phyloP scores from a whole-genome alignment of 352 stramenopile species.

The Phytopythium oedochilum region DNA sequence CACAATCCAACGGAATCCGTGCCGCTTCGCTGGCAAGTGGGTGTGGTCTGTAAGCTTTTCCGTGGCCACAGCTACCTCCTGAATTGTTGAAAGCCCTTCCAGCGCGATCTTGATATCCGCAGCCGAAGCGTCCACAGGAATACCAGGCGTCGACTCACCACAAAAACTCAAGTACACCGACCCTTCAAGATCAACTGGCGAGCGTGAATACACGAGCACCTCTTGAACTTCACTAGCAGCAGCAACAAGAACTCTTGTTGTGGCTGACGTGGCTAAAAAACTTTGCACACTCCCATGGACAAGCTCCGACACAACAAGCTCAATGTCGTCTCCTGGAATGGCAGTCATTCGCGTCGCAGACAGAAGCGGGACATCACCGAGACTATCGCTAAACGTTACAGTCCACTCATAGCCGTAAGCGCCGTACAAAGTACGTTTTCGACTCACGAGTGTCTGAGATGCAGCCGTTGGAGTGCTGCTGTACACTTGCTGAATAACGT shows the following conservation, averaged over 20 bases:
- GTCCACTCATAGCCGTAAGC: slow-evolving; percentile 69
- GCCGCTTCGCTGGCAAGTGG: slow-evolving; percentile 32
- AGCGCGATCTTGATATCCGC: slow-evolving; percentile 46
- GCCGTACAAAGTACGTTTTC: slow-evolving; percentile 37
- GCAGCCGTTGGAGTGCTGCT: neutral
- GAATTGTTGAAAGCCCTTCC: slow-evolving; percentile 61
- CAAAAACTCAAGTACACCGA: slow-evolving; percentile 56
- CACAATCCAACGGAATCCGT: slow-evolving; percentile 64
- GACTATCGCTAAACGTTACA: slow-evolving; percentile 49
- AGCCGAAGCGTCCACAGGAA: slow-evolving; percentile 37
- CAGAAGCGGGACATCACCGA: slow-evolving; percentile 48
- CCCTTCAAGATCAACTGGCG: slow-evolving; percentile 51
- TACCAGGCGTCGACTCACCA: slow-evolving; percentile 43
- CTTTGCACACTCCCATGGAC: slow-evolving; percentile 23
- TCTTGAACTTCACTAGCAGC: slow-evolving; percentile 55
- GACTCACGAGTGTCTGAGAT: slow-evolving; percentile 22
- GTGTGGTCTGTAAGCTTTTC: slow-evolving; percentile 16
- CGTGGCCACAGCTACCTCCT: slow-evolving; percentile 40
- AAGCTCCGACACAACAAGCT: slow-evolving; percentile 16
- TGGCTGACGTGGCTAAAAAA: slow-evolving; percentile 11
- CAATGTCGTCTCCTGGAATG: neutral
- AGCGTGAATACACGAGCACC: slow-evolving; percentile 60
- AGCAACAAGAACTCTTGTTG: slow-evolving; percentile 20
- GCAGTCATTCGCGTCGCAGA: slow-evolving; percentile 6
- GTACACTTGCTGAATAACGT: neutral